Percentiles rank a stretch among this genome's conserved stretches.
Evolutionary conservation across 2,329 filamentous ascomycete genomes (phyloP).

Genomic region (Stagonosporopsis vannaccii): DNA sequence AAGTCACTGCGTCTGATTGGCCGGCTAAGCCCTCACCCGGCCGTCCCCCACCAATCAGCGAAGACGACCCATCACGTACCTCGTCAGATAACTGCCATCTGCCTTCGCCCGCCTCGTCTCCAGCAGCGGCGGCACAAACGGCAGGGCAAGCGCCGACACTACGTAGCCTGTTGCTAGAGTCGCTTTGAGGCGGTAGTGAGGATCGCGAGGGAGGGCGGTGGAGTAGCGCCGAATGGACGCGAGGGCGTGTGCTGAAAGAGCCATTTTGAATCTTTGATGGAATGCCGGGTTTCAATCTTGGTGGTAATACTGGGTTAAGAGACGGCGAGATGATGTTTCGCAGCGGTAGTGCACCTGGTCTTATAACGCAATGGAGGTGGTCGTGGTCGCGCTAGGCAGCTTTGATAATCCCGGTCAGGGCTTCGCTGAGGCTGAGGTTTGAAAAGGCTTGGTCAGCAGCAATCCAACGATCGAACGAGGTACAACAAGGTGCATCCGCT

Average conservation of each 20-base stretch:
- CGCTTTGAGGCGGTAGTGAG: constrained; percentile 46
- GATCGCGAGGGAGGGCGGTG: constrained; percentile 43
- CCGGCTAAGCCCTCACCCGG: constrained; percentile 11
- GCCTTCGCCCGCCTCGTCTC: constrained; percentile 47
- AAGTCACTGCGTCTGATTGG: not conserved
- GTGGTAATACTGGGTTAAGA: no score
- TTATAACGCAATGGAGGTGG: not conserved
- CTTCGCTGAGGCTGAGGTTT: not conserved
- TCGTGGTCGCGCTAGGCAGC: not conserved
- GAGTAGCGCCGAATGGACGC: constrained; percentile 48
- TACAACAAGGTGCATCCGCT: not conserved
- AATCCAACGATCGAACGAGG: not conserved
- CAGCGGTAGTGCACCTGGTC: not conserved
- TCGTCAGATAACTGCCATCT: constrained; percentile 48
- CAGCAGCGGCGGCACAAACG: constrained; percentile 50
- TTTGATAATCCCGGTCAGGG: not conserved
- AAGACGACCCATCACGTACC: constrained; percentile 40
- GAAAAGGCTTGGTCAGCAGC: constrained; percentile 4
- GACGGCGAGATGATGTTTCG: no score
- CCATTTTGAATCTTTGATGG: constrained; percentile 31
- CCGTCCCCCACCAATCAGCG: not conserved
- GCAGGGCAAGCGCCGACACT: constrained; percentile 48
- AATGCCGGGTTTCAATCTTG: no score
- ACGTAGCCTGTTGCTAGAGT: constrained; percentile 49
- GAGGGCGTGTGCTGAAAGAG: constrained; percentile 40